Base-by-base conservation (phyloP, 2,329 filamentous ascomycete genomes). In the Karstenula rhodostoma region DNA sequence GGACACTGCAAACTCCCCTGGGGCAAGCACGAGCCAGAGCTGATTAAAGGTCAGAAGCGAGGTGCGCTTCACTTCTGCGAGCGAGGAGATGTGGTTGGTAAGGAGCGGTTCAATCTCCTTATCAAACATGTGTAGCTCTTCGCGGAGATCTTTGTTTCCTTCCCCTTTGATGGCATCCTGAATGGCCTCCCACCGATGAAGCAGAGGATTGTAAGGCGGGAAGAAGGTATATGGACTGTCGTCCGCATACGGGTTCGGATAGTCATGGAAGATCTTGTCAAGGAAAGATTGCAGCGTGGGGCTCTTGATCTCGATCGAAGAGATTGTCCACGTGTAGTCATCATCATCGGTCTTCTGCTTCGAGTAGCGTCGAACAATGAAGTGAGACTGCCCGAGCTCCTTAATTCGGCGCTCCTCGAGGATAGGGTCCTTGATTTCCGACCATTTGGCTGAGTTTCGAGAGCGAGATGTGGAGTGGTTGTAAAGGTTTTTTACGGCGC, bases 391-490 rank as follows among this genome's bases (percentile, higher is more conserved):
- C 4, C 29, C 53, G 17, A 56, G 29, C 22, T 56, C 44, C 43
- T 48, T 47, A 13, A 56, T 47, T n/a, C 53, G 53, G n/a, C 42
- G 42, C 29, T 56, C 42, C n/a, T 56, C 53, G 12, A 56, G 44
- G 29, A 56, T 29, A 4, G 33, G 22, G 23, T 56, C 53, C 23
- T 47, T 48, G 29, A 47, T 48, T n/a, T 56, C 53, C 1, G 43
- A 56, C 42, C 53, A 56, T 48, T 47, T 47, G 22, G 53, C 29
- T 1, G 42, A 48, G 42, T 19, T 35, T 37, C 32, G 42, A 12
- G 27, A 47, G n/a, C 51, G 35, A 33, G 53, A 47, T 9, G 53
- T 35, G n/a, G 53, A 56, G 44, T 56, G 42, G n/a, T 48, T 56
- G 42, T 48, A 48, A 12, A 56, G 13, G 13, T 56, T 37, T n/a